Percentiles rank a stretch among this genome's conserved stretches.
Conservation (phyloP, 768 basidiomycete species). For the Amanita molliuscula region DNA sequence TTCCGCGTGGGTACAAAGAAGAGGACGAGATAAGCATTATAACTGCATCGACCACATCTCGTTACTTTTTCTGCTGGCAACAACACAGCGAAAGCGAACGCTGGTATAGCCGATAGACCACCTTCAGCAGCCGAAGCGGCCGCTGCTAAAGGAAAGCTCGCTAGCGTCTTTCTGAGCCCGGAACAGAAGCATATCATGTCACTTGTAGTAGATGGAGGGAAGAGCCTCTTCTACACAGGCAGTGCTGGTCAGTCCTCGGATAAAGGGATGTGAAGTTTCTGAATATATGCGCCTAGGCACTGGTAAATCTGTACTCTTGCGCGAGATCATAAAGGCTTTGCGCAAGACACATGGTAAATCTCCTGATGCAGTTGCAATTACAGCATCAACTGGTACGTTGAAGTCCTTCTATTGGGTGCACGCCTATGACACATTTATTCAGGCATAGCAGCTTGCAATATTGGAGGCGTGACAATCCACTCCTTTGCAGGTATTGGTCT, state of each 20-base stretch:
- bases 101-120: background rate
- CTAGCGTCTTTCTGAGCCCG: conserved; percentile 57
- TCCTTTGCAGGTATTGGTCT: conserved; percentile 93
- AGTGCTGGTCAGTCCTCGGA: conserved; percentile 66
- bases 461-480: conserved; percentile 92
- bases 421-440: background rate
- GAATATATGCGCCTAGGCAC: conserved; percentile 50
- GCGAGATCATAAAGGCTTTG: conserved; percentile 80
- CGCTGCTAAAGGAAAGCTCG: conserved; percentile 19
- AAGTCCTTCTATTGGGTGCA: background rate
- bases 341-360: conserved; percentile 40
- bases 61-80: conserved; percentile 13
- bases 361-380: conserved; percentile 78
- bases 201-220: conserved; percentile 52
- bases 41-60: conserved; percentile 22
- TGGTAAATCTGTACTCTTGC: conserved; percentile 89
- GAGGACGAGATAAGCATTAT: conserved; percentile 14
- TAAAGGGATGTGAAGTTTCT: background rate
- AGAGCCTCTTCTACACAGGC: conserved; percentile 92
- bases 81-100: background rate
- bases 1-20: conserved; percentile 40
- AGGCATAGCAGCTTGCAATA: conserved; percentile 96
- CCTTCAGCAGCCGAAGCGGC: conserved; percentile 10
- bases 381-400: conserved; percentile 77
- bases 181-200: conserved; percentile 82